Evolutionary conservation across 2,329 filamentous ascomycete species (phyloP).

Genomic region (Trichoderma atroviride): DNA sequence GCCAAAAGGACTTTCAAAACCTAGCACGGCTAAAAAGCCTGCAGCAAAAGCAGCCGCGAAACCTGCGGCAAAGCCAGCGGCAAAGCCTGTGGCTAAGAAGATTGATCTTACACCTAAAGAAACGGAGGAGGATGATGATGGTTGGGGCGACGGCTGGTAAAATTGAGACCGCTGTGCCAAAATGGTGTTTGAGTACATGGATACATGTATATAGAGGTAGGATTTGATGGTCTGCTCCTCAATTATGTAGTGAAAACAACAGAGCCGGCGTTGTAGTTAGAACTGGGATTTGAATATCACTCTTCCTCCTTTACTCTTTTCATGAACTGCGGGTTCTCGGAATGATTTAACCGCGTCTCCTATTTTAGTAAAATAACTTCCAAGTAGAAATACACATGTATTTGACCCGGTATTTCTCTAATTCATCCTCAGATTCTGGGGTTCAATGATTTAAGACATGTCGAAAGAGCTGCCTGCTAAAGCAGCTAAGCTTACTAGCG

Average conservation of each 20-base stretch:
- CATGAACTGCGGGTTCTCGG: background rate
- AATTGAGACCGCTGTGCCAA: background rate
- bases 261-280: slow-evolving; percentile 22
- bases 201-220: background rate
- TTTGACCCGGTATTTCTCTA: background rate
- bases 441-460: background rate
- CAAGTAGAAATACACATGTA: background rate
- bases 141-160: slow-evolving; percentile 69
- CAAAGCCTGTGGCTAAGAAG: slow-evolving; percentile 62
- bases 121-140: slow-evolving; percentile 61
- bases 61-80: slow-evolving; percentile 42
- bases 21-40: slow-evolving; percentile 48
- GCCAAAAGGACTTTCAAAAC: slow-evolving; percentile 81
- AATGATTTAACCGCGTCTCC: background rate
- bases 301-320: background rate
- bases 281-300: background rate
- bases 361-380: background rate
- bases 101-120: slow-evolving; percentile 69
- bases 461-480: background rate
- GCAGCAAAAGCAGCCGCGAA: slow-evolving; percentile 44
- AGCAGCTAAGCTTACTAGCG: background rate
- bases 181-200: background rate
- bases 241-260: background rate
- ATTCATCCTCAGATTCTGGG: background rate
- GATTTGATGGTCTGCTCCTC: background rate